phyloP scores from a whole-genome alignment of 768 basidiomycete species.

The Phylloporus scabripes region DNA sequence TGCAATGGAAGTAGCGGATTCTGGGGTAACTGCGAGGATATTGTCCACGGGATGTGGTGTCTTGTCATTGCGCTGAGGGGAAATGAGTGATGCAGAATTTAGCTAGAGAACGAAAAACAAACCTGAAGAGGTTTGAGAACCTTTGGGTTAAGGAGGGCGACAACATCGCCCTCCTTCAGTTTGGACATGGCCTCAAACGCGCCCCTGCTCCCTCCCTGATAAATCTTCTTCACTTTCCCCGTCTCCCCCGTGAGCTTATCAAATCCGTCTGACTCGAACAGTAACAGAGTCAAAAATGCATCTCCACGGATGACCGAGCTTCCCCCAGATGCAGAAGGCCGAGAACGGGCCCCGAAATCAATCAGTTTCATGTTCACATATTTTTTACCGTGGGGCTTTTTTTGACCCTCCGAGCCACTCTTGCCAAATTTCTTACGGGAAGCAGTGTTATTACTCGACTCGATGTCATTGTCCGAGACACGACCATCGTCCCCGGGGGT shows the following conservation, averaged over 20 bases:
- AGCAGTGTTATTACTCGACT: neutral
- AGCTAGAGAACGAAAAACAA: conserved; percentile 13
- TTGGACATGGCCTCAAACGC: conserved; percentile 88
- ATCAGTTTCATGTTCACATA: conserved; percentile 84
- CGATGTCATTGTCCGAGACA: conserved; percentile 30
- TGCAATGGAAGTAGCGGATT: conserved; percentile 72
- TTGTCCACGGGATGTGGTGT: conserved; percentile 75
- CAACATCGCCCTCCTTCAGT: conserved; percentile 81
- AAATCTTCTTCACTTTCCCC: conserved; percentile 53
- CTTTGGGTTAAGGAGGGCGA: conserved; percentile 84
- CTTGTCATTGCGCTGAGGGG: conserved; percentile 30
- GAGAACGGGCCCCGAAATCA: conserved; percentile 66
- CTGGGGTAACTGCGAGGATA: conserved; percentile 83
- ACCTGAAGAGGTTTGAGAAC: conserved; percentile 87
- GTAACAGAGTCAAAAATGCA: conserved; percentile 71
- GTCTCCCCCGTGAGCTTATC: conserved; percentile 52
- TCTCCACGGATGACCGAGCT: conserved; percentile 69
- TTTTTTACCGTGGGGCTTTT: conserved; percentile 57
- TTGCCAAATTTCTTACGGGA: conserved; percentile 15
- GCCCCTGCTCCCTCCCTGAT: conserved; percentile 86
- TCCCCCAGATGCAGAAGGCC: conserved; percentile 50
- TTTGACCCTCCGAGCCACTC: conserved; percentile 11
- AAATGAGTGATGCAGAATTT: no score
- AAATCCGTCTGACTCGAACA: conserved; percentile 83
- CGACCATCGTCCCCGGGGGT: conserved; percentile 42